phyloP scores from a whole-genome alignment of 116 monocot species.

The Phalaenopsis hybrid region DNA sequence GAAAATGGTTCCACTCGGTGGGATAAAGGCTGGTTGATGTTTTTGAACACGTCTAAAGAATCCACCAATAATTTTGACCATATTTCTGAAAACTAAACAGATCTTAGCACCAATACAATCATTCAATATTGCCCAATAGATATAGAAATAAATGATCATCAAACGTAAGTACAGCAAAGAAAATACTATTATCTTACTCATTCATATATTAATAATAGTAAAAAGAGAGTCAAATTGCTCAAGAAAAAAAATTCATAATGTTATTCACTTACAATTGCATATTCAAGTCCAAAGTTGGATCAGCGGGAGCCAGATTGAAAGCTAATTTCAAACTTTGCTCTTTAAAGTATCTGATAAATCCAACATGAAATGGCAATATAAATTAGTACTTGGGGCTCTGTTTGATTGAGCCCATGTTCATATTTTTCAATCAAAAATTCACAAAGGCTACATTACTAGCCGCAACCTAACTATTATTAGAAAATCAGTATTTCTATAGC shows the following conservation, averaged over 20 bases:
- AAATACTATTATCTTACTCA: neutral
- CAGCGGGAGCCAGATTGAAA: slow-evolving; percentile 63
- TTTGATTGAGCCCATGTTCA: neutral
- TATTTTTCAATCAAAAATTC: neutral
- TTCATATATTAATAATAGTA: neutral
- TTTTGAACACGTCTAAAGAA: neutral
- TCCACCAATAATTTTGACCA: neutral
- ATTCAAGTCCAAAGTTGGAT: slow-evolving; percentile 91
- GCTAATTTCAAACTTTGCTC: slow-evolving; percentile 64
- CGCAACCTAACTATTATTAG: neutral
- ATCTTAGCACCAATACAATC: neutral
- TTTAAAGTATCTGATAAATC: slow-evolving; percentile 61
- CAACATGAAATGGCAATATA: slow-evolving; percentile 8
- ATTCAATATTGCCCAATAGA: neutral
- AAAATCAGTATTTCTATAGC: neutral
- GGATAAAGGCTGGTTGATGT: too few relatives aligned
- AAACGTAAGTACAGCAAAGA: neutral
- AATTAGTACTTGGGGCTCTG: neutral
- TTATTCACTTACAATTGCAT: slow-evolving; percentile 77
- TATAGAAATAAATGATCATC: neutral
- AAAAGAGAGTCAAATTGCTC: neutral
- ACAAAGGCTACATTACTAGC: neutral
- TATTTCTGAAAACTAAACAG: neutral
- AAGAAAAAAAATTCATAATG: neutral
- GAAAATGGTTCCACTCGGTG: too few relatives aligned